Conservation (phyloP, 148 eudicot genomes). For the Chenopodium quinoa region DNA sequence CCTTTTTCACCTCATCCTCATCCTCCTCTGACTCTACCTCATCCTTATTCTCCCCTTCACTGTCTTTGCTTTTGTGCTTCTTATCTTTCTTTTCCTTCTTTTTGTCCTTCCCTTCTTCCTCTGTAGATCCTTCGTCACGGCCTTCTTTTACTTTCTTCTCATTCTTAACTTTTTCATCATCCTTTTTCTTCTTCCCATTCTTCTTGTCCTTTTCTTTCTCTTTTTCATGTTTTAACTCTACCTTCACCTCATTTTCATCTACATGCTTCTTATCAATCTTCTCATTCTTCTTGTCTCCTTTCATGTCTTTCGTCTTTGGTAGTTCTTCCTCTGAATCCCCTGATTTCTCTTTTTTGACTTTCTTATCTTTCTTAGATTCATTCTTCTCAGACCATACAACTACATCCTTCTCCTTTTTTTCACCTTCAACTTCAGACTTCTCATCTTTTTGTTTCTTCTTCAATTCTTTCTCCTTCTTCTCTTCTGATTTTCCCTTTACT, state of each 20-base stretch:
- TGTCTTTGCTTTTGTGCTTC: slow-evolving; percentile 11
- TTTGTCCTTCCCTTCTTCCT: slow-evolving; percentile 4
- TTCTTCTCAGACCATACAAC: not conserved
- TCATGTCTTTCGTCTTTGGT: slow-evolving; percentile 14
- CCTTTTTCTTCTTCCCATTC: slow-evolving; percentile 3
- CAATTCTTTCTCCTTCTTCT: slow-evolving; percentile 20
- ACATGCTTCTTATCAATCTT: slow-evolving; percentile 4
- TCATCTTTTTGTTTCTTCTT: slow-evolving; percentile 24
- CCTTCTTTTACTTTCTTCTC: not conserved
- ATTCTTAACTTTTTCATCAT: slow-evolving; percentile 25
- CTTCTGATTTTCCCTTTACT: slow-evolving; percentile 17
- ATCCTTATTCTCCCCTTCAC: slow-evolving; percentile 16
- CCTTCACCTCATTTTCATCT: slow-evolving; percentile 7
- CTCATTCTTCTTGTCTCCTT: slow-evolving; percentile 18
- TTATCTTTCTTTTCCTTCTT: slow-evolving; percentile 26
- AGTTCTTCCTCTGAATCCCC: slow-evolving; percentile 14
- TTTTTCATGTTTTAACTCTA: slow-evolving; percentile 19
- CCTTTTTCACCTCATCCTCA: not conserved
- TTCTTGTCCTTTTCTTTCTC: slow-evolving; percentile 21
- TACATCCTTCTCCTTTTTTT: slow-evolving; percentile 14
- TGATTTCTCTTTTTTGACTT: slow-evolving; percentile 17
- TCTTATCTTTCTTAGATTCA: slow-evolving; percentile 8
- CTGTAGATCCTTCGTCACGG: slow-evolving; percentile 5
- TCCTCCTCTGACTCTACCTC: not conserved
- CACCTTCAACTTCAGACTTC: slow-evolving; percentile 5